Base-by-base conservation (phyloP, 2,329 filamentous ascomycete genomes). In the Fusarium duplospermum region DNA sequence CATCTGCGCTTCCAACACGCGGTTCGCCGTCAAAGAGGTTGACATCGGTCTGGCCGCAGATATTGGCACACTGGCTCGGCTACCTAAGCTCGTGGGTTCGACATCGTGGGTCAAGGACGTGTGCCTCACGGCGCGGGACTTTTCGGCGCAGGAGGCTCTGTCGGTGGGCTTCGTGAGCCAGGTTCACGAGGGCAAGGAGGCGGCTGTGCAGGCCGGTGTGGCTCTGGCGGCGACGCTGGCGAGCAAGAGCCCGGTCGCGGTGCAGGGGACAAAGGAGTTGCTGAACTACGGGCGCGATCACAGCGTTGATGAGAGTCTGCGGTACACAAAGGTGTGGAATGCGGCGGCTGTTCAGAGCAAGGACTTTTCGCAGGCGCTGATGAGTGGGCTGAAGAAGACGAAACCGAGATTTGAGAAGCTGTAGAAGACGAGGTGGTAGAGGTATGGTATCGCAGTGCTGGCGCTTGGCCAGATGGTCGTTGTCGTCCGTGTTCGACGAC, bases 301-400 rank as follows among this genome's bases (percentile, higher is more conserved):
- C 81, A 87, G 88, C 3, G 90, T 97, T 31, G 89, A 89, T 54
- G 94, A 97, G 76, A 94, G 92, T 56, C 84, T 98, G 81, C 90
- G 90, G 67, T 98, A 98, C 82, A 97, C 95, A 5, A 88, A 90
- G 13, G 88, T 96, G 1, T 98, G 95, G 96, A 98, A 98, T 80
- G 89, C 91, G 76, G 93, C 91, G 3, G 93, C 93, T 79, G 80
- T 98, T 77, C 95, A 98, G 86, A 93, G 94, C 8, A 86, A 87
- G 62, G 96, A 98, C 86, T 88, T 98, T 50, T 85, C 90, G 79
- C 86, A 88, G 68, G 94, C 95, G 1, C 86, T 98, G 81, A 80
- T 93, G 80, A 94, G 93, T 42, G 93, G 93, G 10, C 81, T 98
- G 72, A 88, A 93, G 83, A 97, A 93, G 88, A 92, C 87, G 75